Evolutionary conservation across 139 green algal genomes (phyloP), one percentile per base, ranked within the genome.

Genomic region (Coccomyxa sp.): DNA sequence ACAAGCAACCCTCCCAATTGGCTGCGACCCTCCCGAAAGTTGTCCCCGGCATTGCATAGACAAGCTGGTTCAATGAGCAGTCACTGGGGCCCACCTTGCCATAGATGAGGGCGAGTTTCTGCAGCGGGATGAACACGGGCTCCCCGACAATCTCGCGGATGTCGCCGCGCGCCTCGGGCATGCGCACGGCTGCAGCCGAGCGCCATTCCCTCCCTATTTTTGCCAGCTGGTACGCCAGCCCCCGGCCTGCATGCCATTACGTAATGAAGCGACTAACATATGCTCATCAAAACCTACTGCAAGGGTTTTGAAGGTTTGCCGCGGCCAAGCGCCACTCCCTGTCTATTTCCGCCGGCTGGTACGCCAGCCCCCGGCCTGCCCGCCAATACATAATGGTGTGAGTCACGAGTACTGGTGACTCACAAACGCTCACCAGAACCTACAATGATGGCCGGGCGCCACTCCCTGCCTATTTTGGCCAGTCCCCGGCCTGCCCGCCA

Each of bases 101-200:
- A 38, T 77, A 77, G 71, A 38, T 77, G 27, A 32, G 21, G 71
- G n/a, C 25, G 23, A 77, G 71, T 10, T 77, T 77, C 91, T 96
- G 98, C 28, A 99, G 91, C 30, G 95, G 94, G 13, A 98, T 88
- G 82, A 99, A 99, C n/a, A 98, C 93, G 12, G 96, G 96, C 91
- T 98, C 89, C 0, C 92, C 96, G 60, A 99, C 89, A 31, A 98
- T 97, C 83, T 97, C 92, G 1, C 95, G 89, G 58, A 98, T 93
- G 88, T 98, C 95, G 7, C 94, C 94, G 0, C 68, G 87, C 27
- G 94, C 94, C 78, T 90, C 90, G 9, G 96, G 96, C 93, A 98
- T 97, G 76, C 87, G 86, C 57, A 81, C 68, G 0, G 90, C 84
- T 0, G 93, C 93, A 9, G 85, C 32, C 0, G 30, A 18, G 4